Base-by-base conservation (phyloP, 1,139 yeast species). In the Pneumocystis carinii region DNA sequence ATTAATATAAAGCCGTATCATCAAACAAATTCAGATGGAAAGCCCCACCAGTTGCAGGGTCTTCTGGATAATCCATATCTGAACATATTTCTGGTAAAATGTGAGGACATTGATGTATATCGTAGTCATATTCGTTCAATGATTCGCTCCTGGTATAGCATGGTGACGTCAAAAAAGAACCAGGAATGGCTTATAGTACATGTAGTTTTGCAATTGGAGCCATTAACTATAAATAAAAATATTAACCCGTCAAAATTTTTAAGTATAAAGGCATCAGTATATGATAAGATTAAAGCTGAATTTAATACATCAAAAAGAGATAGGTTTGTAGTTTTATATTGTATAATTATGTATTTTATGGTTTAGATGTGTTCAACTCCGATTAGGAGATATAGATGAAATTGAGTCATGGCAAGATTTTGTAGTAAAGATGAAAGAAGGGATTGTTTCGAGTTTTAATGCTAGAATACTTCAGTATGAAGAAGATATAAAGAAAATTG, bases 111-210 rank as follows among this genome's bases (percentile, higher is more conserved):
- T 55, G 97, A 90, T 19, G 81, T 82, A 1, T 92, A 92, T 72
- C 78, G 95, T 67, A 75, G 85, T 0, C 87, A 85, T 69, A 90
- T 86, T 0, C 79, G 98, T 61, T 95, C 95, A 1, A 77, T 89
- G 69, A 81, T 90, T 38, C 79, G 80, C 63, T 95, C 87, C 70
- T 92, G 98, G 98, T 76, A 87, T 42, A 77, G 78, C 62, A 75
- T 79, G 19, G 81, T 85, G 60, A 75, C 71, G 63, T 74, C 70
- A 59, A 73, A 70, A 58, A 75, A 76, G 66, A 79, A 80, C 1
- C 75, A 83, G 10, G 87, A 85, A 65, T 86, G 92, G 87, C 76
- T 82, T 68, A 78, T 89, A 19, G 74, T 88, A 0, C 78, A 83
- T 64, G 62, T 61, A 19, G 56, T 59, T 71, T 69, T 56, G 2